These are phyloP conservation scores for Rhamnella rubrinervis DNA, from an alignment of 331 rosid genomes.

Conservation along the genomic window DNA sequence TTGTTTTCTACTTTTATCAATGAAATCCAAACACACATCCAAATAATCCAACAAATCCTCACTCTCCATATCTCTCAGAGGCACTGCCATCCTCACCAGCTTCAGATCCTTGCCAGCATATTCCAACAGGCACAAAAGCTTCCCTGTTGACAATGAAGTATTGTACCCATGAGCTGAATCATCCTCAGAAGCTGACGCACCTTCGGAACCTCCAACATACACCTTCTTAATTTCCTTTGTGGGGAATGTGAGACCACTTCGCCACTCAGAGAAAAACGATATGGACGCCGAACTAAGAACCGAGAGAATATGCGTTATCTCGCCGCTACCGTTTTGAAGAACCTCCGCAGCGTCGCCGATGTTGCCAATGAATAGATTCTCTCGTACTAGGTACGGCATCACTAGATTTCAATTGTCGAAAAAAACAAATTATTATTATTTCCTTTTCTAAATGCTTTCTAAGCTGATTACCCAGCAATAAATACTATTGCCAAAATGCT, in stretches of 20 bases:
- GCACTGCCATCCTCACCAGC: constrained; percentile 84
- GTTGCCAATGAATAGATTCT: constrained; percentile 74
- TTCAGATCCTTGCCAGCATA: constrained; percentile 76
- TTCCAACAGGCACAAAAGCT: constrained; percentile 67
- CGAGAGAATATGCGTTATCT: constrained; percentile 69
- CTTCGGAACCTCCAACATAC: constrained; percentile 41
- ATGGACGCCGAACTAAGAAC: constrained; percentile 78
- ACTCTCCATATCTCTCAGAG: constrained; percentile 71
- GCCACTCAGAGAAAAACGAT: constrained; percentile 84
- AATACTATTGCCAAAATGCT: too few species aligned
- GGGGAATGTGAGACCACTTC: constrained; percentile 47
- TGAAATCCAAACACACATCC: constrained; percentile 77
- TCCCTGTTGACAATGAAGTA: constrained; percentile 51
- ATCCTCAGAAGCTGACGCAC: constrained; percentile 31
- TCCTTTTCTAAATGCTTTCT: too few species aligned
- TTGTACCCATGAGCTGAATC: constrained; percentile 32
- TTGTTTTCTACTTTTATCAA: constrained; percentile 67
- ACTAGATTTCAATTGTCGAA: constrained; percentile 1
- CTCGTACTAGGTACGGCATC: constrained; percentile 84
- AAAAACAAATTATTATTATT: too few species aligned
- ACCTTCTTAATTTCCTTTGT: constrained; percentile 57
- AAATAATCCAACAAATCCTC: constrained; percentile 77
- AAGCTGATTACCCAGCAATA: too few species aligned
- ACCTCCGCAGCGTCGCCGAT: constrained; percentile 69
- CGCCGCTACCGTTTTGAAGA: constrained; percentile 52